These are phyloP conservation scores for Pseudodiploospora longispora DNA, from an alignment of 2,329 filamentous ascomycete genomes.

Conservation along the genomic window DNA sequence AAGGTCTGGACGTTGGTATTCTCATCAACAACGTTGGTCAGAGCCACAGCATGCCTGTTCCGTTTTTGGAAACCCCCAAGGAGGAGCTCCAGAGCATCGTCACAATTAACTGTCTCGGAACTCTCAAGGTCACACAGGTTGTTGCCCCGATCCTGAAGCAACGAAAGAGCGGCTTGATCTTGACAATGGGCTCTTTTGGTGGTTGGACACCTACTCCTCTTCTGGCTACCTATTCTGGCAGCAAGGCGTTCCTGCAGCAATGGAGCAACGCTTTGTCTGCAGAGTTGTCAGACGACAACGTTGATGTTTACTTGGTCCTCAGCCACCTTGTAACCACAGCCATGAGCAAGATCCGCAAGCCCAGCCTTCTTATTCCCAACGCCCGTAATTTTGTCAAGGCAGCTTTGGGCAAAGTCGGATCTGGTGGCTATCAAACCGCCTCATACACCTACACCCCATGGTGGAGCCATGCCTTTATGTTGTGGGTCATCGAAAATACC, in stretches of 20 bases:
- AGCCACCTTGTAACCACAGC: constrained; percentile 90
- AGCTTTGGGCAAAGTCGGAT: constrained; percentile 72
- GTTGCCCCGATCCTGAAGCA: constrained; percentile 77
- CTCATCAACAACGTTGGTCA: constrained; percentile 96
- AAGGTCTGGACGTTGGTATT: constrained; percentile 72
- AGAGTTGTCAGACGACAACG: constrained; percentile 71
- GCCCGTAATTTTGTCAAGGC: constrained; percentile 75
- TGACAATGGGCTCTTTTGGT: constrained; percentile 96
- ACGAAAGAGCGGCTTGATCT: constrained; percentile 77
- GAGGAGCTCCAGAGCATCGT: constrained; percentile 84
- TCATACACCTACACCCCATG: constrained; percentile 83
- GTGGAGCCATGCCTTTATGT: constrained; percentile 85
- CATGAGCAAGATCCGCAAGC: constrained; percentile 90
- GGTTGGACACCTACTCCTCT: constrained; percentile 87
- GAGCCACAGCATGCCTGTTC: constrained; percentile 85
- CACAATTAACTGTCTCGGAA: constrained; percentile 89
- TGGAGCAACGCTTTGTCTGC: constrained; percentile 83
- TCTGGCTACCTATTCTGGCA: constrained; percentile 91
- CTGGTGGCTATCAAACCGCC: constrained; percentile 68
- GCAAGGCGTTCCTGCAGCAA: constrained; percentile 95
- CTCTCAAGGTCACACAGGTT: constrained; percentile 78
- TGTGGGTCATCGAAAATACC: constrained; percentile 65
- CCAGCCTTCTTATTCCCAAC: constrained; percentile 70
- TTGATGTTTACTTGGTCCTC: constrained; percentile 86
- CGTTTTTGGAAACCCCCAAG: constrained; percentile 71